Conservation (phyloP, 176 grass and related monocot species). For the barley (Hordeum vulgare) region MorexV3_pseudomolecules_assembly NC_058524.1:623169280-623169779, state of each 20-base stretch:
- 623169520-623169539: slow-evolving; percentile 66
- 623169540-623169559: slow-evolving; percentile 35
- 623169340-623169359: background rate
- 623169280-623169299: background rate
- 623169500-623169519: slow-evolving; percentile 62
- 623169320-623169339: background rate
- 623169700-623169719: background rate
- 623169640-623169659: background rate
- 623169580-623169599: background rate
- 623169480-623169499: slow-evolving; percentile 43
- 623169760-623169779: slow-evolving; percentile 61
- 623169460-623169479: slow-evolving; percentile 34
- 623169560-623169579: background rate
- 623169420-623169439: slow-evolving; percentile 23
- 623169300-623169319: background rate
- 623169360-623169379: background rate
- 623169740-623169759: slow-evolving; percentile 54
- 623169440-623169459: slow-evolving; percentile 3
- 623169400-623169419: background rate
- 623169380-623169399: background rate
- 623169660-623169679: background rate
- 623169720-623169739: slow-evolving; percentile 24
- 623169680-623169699: background rate
- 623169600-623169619: background rate
- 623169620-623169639: slow-evolving; percentile 49